A percentile compares a stretch with the other conserved stretches of the same genome.
phyloP scores from a whole-genome alignment of 2,329 filamentous ascomycete genomes.

The Coleophoma eucalyptorum region DNA sequence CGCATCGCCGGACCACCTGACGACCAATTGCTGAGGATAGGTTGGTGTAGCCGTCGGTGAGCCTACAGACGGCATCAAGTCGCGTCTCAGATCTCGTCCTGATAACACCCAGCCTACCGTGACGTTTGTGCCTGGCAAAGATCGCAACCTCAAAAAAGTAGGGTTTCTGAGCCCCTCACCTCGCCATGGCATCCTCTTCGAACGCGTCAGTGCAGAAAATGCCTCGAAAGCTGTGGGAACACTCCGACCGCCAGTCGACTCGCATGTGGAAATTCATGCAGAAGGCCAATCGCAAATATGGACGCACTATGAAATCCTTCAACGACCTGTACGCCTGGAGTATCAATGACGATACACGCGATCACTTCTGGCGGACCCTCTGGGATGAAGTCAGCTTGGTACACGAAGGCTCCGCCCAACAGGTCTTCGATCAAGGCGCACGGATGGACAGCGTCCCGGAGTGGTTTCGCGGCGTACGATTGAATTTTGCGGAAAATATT shows the following conservation, averaged over 20 bases:
- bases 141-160: too few relatives aligned
- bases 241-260: constrained; percentile 58
- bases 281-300: constrained; percentile 53
- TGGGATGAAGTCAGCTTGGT: constrained; percentile 53
- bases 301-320: constrained; percentile 62
- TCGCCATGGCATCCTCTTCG: neutral
- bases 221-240: constrained; percentile 66
- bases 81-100: too few relatives aligned
- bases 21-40: too few relatives aligned
- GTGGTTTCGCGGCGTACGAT: constrained; percentile 71
- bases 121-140: too few relatives aligned
- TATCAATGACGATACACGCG: constrained; percentile 61
- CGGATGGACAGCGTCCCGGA: constrained; percentile 69
- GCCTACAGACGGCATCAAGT: too few relatives aligned
- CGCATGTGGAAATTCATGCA: constrained; percentile 66
- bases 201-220: constrained; percentile 11
- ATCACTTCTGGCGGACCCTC: constrained; percentile 55
- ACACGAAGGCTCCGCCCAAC: constrained; percentile 44
- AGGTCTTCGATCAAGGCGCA: constrained; percentile 64
- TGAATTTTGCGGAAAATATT: constrained; percentile 81
- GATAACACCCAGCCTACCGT: too few relatives aligned
- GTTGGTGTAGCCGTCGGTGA: too few relatives aligned
- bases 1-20: too few relatives aligned
- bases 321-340: constrained; percentile 63
- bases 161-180: too few relatives aligned